Evolutionary conservation across 2,329 filamentous ascomycete species (phyloP).

Genomic region (Zymoseptoria pseudotritici): DNA sequence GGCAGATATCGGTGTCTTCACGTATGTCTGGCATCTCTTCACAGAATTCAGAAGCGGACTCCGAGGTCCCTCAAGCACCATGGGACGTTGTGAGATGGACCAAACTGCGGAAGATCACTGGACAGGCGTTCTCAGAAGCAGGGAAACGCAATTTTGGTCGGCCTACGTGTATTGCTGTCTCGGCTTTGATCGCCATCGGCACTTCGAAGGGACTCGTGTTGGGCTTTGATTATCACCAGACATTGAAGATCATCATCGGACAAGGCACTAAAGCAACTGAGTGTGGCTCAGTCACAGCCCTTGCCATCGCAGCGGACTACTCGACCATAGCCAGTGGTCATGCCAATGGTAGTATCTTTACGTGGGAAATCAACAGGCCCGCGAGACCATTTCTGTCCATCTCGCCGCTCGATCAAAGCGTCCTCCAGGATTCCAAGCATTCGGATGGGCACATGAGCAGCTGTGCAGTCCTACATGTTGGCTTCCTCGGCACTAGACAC

Average conservation of each 20-base stretch:
- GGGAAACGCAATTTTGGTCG: constrained; percentile 88
- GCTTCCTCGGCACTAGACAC: constrained; percentile 86
- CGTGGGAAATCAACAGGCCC: constrained; percentile 83
- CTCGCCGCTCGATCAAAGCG: constrained; percentile 58
- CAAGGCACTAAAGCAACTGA: constrained; percentile 91
- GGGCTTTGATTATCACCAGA: constrained; percentile 96
- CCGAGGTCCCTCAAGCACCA: constrained; percentile 58
- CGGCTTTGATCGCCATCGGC: constrained; percentile 79
- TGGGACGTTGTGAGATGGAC: constrained; percentile 99
- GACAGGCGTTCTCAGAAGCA: constrained; percentile 83
- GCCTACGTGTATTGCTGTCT: constrained; percentile 82
- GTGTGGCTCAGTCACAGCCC: constrained; percentile 75
- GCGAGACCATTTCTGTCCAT: constrained; percentile 84
- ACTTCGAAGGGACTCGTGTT: constrained; percentile 92
- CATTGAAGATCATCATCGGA: constrained; percentile 86
- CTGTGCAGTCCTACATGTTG: constrained; percentile 77
- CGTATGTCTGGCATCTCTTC: constrained; percentile 62
- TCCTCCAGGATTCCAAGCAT: constrained; percentile 57
- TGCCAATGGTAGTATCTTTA: constrained; percentile 85
- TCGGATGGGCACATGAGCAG: constrained; percentile 75
- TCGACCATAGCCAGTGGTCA: constrained; percentile 86
- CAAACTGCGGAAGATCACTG: constrained; percentile 79
- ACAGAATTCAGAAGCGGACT: constrained; percentile 46
- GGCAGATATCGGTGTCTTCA: constrained; percentile 45
- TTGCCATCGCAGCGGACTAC: constrained; percentile 90